Evolutionary conservation across 2,329 filamentous ascomycete species (phyloP), one percentile per base, ranked within the genome.

Genomic region (Penicillium frequentans): DNA sequence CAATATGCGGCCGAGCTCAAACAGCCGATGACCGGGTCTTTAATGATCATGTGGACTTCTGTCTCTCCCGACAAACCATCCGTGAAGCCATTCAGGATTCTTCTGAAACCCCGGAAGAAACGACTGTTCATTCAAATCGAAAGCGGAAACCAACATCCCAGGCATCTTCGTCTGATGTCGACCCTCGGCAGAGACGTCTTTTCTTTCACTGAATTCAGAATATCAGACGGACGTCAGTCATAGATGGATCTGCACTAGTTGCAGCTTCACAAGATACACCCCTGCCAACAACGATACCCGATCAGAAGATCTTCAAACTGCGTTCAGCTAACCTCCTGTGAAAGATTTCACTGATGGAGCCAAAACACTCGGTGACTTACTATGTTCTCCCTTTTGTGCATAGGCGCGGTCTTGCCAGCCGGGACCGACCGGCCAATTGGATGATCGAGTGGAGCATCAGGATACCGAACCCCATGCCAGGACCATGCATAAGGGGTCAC

Each of bases 41-140:
- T 75, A 99, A 99, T 64, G 85, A 89, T 55, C 95, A 99, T 69
- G 92, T 99, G 51, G 95, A 99, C 71, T 84, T 90, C 9, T 99
- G 95, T 72, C 82, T 99, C 1, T 97, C 93, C 0, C 83, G 88
- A 54, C 86, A 90, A 68, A 90, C 91, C 0, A 98, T 99, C 66
- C 88, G 88, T 46, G 91, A 97, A 67, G 89, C 86, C 0, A 87
- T 95, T 1, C 87, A 90, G 56, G 81, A 54, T 74, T 81, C 58
- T 69, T 68, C 49, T 50, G 69, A 56, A 8, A 21, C 24, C 19
- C 24, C 57, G 21, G 33, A 19, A 54, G 44, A 39, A n/a, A 23
- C 46, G 42, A 58, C 48, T 16, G 13, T n/a, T 49, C 35, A 49
- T 5, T 19, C 50, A 6, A 58, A 10, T 26, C 63, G 63, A 16